These are phyloP conservation scores for Grosmannia penicillata DNA, from an alignment of 2,329 filamentous ascomycete species.

Conservation along the genomic window DNA sequence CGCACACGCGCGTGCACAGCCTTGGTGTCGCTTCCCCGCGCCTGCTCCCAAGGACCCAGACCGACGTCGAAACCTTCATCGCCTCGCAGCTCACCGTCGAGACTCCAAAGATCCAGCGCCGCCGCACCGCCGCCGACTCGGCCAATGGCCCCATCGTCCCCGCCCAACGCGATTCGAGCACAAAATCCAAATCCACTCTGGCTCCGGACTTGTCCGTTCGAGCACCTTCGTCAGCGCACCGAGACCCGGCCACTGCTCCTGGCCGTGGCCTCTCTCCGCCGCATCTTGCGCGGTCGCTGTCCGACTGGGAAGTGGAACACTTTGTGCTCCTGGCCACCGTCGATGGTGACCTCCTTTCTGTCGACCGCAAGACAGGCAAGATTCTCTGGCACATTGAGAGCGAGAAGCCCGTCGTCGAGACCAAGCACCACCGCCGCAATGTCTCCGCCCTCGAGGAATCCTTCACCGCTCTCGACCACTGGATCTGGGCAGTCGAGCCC, in stretches of 20 bases:
- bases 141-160: background rate
- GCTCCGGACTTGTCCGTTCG: slow-evolving; percentile 91
- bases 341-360: slow-evolving; percentile 89
- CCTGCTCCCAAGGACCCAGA: no score
- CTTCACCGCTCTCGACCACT: slow-evolving; percentile 60
- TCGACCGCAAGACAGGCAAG: slow-evolving; percentile 72
- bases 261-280: slow-evolving; percentile 61
- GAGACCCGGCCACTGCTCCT: slow-evolving; percentile 36
- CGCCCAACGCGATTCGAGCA: slow-evolving; percentile 13
- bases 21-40: slow-evolving; percentile 14
- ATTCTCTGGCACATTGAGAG: slow-evolving; percentile 75
- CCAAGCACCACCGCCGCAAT: slow-evolving; percentile 62
- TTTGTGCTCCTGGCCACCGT: slow-evolving; percentile 99
- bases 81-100: slow-evolving; percentile 13
- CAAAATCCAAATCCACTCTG: slow-evolving; percentile 52
- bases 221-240: slow-evolving; percentile 69
- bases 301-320: slow-evolving; percentile 99
- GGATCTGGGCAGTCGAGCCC: slow-evolving; percentile 91
- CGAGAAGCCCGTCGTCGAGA: slow-evolving; percentile 81
- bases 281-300: slow-evolving; percentile 89
- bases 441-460: slow-evolving; percentile 44
- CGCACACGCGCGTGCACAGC: slow-evolving; percentile 4
- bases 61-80: slow-evolving; percentile 12
- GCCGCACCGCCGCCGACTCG: slow-evolving; percentile 3
- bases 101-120: slow-evolving; percentile 14